These are phyloP conservation scores for Erodium trifolium DNA, from an alignment of 441 rosid genomes.

Conservation along the genomic window DNA sequence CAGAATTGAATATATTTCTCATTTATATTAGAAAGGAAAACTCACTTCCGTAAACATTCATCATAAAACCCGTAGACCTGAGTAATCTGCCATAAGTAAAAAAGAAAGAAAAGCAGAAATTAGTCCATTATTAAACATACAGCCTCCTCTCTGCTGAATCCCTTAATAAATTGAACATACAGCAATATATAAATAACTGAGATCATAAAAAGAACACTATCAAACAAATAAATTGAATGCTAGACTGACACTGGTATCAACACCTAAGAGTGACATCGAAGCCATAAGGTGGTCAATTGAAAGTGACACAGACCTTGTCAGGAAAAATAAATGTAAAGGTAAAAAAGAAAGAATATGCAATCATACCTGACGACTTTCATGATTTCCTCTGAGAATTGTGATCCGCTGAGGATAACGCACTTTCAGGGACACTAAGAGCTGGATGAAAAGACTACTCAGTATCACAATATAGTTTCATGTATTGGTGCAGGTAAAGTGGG, in stretches of 20 bases:
- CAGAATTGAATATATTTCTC: constrained; percentile 1
- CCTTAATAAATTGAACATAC: not conserved
- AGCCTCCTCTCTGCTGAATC: not conserved
- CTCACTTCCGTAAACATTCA: constrained; percentile 56
- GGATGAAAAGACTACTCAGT: constrained; percentile 21
- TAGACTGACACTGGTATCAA: not conserved
- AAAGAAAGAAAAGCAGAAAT: constrained; percentile 9
- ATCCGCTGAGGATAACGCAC: constrained; percentile 62
- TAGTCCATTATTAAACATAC: constrained; percentile 20
- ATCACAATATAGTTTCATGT: constrained; percentile 4
- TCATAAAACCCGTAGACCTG: constrained; percentile 51
- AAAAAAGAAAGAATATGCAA: not conserved
- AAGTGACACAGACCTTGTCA: not conserved
- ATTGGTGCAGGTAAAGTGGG: no score
- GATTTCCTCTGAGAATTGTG: constrained; percentile 81
- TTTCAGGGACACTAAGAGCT: constrained; percentile 64
- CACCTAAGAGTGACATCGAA: not conserved
- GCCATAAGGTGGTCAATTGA: not conserved
- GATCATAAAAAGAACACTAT: not conserved
- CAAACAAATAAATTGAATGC: not conserved
- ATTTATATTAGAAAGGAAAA: constrained; percentile 15
- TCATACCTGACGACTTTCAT: constrained; percentile 70
- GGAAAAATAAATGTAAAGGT: constrained; percentile 6
- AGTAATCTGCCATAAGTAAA: constrained; percentile 46
- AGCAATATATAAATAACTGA: not conserved